Evolutionary conservation across 176 grass and related monocot species (phyloP).

Genomic region (Phragmites australis): DNA sequence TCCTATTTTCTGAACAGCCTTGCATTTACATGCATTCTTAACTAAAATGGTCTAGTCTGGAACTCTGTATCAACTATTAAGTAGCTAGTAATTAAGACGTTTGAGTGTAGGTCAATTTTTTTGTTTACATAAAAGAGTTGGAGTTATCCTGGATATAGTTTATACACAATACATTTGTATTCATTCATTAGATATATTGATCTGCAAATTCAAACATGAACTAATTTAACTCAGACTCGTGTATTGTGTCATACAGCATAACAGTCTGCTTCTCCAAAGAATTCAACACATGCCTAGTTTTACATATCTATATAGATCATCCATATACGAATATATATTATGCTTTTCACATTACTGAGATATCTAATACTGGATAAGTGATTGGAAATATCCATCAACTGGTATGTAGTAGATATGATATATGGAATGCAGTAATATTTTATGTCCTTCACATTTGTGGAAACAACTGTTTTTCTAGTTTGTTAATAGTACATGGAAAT

Average conservation of each 20-base stretch:
- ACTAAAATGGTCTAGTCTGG: neutral
- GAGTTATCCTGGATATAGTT: neutral
- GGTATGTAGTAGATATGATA: neutral
- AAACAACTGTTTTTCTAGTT: neutral
- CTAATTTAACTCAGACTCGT: neutral
- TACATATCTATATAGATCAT: neutral
- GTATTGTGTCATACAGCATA: neutral
- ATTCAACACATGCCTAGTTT: neutral
- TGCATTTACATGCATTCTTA: neutral
- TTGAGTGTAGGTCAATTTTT: too few species aligned
- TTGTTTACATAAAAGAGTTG: too few species aligned
- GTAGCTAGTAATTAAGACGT: neutral
- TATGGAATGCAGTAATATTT: neutral
- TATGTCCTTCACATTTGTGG: neutral
- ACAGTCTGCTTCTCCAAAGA: neutral
- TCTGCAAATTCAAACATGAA: too few species aligned
- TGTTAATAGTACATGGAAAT: neutral
- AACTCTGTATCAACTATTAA: neutral
- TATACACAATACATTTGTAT: neutral
- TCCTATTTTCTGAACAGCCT: too few species aligned
- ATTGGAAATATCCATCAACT: neutral
- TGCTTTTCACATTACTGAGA: neutral
- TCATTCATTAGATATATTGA: neutral
- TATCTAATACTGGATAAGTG: neutral
- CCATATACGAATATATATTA: neutral